Evolutionary conservation across 371 early-diverging fungal genomes (phyloP), one percentile per base, ranked within the genome.

Genomic region (Mucor plumbeus): DNA sequence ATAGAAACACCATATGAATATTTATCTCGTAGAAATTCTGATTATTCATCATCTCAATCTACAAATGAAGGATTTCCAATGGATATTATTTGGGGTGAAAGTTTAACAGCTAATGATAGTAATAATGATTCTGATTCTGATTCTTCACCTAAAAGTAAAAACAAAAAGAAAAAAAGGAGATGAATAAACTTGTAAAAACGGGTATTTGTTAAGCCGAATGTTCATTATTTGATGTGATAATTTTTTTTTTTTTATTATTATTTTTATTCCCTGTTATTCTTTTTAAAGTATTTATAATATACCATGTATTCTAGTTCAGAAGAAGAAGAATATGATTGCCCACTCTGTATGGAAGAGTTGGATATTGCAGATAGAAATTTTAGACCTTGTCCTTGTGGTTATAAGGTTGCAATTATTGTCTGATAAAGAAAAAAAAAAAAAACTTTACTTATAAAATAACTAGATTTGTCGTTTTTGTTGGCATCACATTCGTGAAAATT

Each of bases 311-410:
- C 38, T 41, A 5, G 14, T 15, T 48, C 38, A 17, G 34, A 44
- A 26, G 94, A 94, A 58, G 91, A 92, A 39, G 94, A 95, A 77
- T 84, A 88, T 74, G 94, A 94, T 60, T 99, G 99, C 77, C 99
- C 99, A 39, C 88, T 99, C 14, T 99, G 99, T 78, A 91, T 97
- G 95, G 99, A 99, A 73, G 97, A 97, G 79, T 91, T 99, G 69
- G 97, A 97, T 80, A 83, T 95, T 77, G 89, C 93, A 48, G 99
- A 99, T 79, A 87, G 91, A 66, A 92, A 93, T 74, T 99, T 99
- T 74, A 92, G 91, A 68, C 99, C 98, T 5, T 99, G 99, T 83
- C 91, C 94, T 55, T 99, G 99, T 75, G 97, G 96, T 15, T 98
- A 98, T 74, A 97, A 97, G 90, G 97, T 95, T 26, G 26, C 26